A percentile compares a stretch with the other conserved stretches of the same genome.
These are phyloP conservation scores for Monocercomonoides exilis DNA, from an alignment of 78 protist genomes.

Conservation along the genomic window DNA sequence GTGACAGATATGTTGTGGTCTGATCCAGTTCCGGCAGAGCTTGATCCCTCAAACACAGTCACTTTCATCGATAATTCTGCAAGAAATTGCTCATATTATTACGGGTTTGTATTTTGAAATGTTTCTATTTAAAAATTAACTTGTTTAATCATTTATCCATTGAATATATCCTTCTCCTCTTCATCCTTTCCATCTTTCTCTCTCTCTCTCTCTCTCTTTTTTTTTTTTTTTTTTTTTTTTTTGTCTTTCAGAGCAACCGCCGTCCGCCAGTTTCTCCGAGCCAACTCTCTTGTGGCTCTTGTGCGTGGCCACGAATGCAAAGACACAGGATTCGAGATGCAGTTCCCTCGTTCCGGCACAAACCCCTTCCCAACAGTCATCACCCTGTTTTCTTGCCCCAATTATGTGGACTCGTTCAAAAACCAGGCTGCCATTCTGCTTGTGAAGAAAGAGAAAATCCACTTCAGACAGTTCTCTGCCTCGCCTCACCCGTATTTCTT, in stretches of 20 bases:
- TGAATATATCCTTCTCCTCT: not conserved
- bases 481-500: constrained; percentile 92
- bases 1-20: constrained; percentile 91
- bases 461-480: constrained; percentile 84
- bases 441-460: not conserved
- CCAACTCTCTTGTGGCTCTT: constrained; percentile 75
- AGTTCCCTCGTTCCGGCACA: not conserved
- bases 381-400: constrained; percentile 95
- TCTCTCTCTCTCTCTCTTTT: not conserved
- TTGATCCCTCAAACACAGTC: not conserved
- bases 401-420: constrained; percentile 89
- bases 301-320: constrained; percentile 98
- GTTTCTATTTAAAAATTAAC: no score
- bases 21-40: constrained; percentile 86
- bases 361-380: constrained; percentile 94
- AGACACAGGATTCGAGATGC: constrained; percentile 46
- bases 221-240: not conserved
- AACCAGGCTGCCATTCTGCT: constrained; percentile 58
- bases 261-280: constrained; percentile 69
- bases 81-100: constrained; percentile 85
- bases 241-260: constrained; percentile 50
- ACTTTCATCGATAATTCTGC: constrained; percentile 63
- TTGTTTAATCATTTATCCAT: not conserved
- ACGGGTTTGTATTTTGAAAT: constrained; percentile 7
- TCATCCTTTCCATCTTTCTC: not conserved